phyloP scores from a whole-genome alignment of 805 yeast species.

The Yarrowia divulgata region DNA sequence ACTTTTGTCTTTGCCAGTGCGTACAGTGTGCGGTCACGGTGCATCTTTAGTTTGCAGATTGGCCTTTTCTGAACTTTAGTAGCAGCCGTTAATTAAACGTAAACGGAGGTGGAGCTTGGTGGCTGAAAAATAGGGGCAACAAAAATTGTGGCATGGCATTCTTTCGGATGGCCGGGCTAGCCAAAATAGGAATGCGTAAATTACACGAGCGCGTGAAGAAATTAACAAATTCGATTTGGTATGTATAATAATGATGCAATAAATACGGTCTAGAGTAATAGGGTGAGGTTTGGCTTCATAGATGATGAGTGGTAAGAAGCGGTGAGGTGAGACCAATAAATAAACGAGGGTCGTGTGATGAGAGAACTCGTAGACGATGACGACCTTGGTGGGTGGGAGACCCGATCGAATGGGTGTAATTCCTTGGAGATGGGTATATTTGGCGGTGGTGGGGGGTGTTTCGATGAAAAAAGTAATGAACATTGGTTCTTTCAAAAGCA shows the following conservation, averaged over 20 bases:
- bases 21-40: conserved; percentile 25
- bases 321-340: conserved; percentile 1
- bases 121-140: conserved; percentile 10
- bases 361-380: no score
- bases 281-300: background rate
- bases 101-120: background rate
- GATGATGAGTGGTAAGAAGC: background rate
- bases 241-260: conserved; percentile 15
- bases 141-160: no score
- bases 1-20: background rate
- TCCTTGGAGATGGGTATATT: no score
- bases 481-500: no score
- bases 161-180: no score
- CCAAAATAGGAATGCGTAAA: no score
- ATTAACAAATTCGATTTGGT: conserved; percentile 11
- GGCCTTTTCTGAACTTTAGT: background rate
- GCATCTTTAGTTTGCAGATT: conserved; percentile 11
- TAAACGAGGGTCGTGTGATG: conserved; percentile 11
- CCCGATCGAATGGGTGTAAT: conserved; percentile 19
- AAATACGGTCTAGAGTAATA: conserved; percentile 34
- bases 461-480: background rate
- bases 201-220: background rate
- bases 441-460: background rate
- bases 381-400: conserved; percentile 1
- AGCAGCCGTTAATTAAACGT: conserved; percentile 34